Percentiles rank a stretch among this genome's conserved stretches.
Evolutionary conservation across 257 asterid genomes (phyloP).

Genomic region (Jacaranda copaia): DNA sequence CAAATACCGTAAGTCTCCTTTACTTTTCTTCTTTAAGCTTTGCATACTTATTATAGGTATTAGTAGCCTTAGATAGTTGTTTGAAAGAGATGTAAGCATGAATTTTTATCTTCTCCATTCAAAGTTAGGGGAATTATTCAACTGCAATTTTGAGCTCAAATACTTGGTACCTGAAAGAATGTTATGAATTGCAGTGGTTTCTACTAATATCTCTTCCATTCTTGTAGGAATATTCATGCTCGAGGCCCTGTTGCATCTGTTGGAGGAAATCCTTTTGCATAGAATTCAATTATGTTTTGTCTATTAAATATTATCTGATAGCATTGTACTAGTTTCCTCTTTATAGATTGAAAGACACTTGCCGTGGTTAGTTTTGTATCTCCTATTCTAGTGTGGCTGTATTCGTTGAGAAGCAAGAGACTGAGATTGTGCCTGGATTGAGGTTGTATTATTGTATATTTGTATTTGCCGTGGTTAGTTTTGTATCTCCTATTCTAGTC

Average conservation of each 20-base stretch:
- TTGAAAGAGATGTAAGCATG: neutral
- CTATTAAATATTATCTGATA: neutral
- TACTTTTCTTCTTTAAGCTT: constrained; percentile 18
- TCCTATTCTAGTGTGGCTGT: constrained; percentile 20
- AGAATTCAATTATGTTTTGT: constrained; percentile 19
- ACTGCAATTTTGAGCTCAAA: neutral
- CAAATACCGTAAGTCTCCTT: constrained; percentile 61
- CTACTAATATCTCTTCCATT: neutral
- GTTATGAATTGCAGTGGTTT: neutral
- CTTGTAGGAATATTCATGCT: constrained; percentile 67
- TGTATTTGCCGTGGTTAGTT: no score
- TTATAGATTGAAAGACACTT: constrained; percentile 15
- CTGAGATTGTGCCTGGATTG: neutral
- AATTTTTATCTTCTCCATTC: neutral
- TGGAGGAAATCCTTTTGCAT: constrained; percentile 86
- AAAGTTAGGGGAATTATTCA: constrained; percentile 7
- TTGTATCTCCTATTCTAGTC: no score
- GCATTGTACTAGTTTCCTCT: constrained; percentile 13
- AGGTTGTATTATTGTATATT: neutral
- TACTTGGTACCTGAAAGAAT: no score
- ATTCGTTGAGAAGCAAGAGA: constrained; percentile 2
- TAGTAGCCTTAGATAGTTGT: no score
- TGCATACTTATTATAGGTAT: neutral
- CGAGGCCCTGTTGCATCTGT: constrained; percentile 72
- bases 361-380: constrained; percentile 9